Percentiles rank a stretch among this genome's conserved stretches.
These are phyloP conservation scores for Gastrolobium villosum DNA, from an alignment of 306 rosid genomes.

Conservation along the genomic window DNA sequence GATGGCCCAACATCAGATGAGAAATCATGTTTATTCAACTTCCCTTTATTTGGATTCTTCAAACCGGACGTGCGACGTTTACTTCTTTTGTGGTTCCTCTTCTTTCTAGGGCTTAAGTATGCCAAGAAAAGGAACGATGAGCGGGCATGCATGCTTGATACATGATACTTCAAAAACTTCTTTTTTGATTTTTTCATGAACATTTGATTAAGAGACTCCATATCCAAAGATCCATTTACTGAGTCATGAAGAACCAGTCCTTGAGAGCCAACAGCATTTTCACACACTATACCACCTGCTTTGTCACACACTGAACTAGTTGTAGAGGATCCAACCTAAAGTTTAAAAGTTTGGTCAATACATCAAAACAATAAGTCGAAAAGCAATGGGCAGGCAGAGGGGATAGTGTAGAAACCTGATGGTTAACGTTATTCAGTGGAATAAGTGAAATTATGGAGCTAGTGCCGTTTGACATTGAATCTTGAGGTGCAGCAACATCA, in stretches of 20 bases:
- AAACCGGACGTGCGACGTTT: slow-evolving; percentile 38
- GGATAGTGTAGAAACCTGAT: slow-evolving; percentile 50
- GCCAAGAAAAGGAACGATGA: slow-evolving; percentile 54
- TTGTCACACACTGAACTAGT: slow-evolving; percentile 44
- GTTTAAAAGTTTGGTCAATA: slow-evolving; percentile 21
- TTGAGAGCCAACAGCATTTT: slow-evolving; percentile 51
- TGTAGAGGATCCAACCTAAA: slow-evolving; percentile 61
- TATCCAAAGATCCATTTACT: slow-evolving; percentile 35
- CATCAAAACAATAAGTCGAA: not conserved
- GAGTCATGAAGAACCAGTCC: slow-evolving; percentile 46
- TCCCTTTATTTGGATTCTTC: too few species aligned
- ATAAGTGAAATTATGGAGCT: slow-evolving; percentile 39
- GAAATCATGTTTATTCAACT: too few species aligned
- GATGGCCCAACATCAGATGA: too few species aligned
- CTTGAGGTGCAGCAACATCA: slow-evolving; percentile 41
- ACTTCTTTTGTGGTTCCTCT: slow-evolving; percentile 70
- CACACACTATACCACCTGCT: slow-evolving; percentile 33
- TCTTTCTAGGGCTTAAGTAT: slow-evolving; percentile 53
- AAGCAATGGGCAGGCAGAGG: not conserved
- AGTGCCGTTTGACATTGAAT: slow-evolving; percentile 41
- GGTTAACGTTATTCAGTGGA: slow-evolving; percentile 43
- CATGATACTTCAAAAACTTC: slow-evolving; percentile 62
- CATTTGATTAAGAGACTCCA: slow-evolving; percentile 53
- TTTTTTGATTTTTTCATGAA: slow-evolving; percentile 57
- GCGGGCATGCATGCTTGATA: slow-evolving; percentile 53